Evolutionary conservation across 2,329 filamentous ascomycete species (phyloP), one percentile per base, ranked within the genome.

Genomic region (Aureobasidium vineae): DNA sequence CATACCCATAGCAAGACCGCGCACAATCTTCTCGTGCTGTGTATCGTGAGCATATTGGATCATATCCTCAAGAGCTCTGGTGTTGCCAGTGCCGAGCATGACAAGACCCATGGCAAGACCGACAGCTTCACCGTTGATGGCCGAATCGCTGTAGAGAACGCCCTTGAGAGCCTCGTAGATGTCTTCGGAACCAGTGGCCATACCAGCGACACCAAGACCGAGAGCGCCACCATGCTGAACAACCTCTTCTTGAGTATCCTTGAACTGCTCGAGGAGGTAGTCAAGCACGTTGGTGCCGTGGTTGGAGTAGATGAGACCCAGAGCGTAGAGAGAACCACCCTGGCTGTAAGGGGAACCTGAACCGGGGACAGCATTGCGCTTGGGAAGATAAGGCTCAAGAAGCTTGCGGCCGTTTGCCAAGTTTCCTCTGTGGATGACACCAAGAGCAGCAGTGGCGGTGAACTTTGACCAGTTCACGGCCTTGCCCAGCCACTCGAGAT

Each of bases 401-500:
- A 99, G 85, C 80, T 97, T 97, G 74, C 92, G 88, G 1, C 93
- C 95, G 74, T 99, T 94, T 28, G 90, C 90, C 67, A 99, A 83
- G 77, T 99, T 99, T 66, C 95, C 95, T 53, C 92, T 90, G 78
- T 99, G 95, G 69, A 99, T 97, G 61, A 98, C 95, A 77, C 95
- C 95, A 6, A 99, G 83, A 8, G 95, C 95, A 66, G 95, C 95
- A 5, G 95, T 99, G 16, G 95, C 95, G 0, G 95, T 97, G 77
- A 99, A 99, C 77, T 99, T 99, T 68, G 93, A 97, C 95, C 95
- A 99, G 81, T 99, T 99, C 56, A 98, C 92, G 31, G 95, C 95
- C 82, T 98, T 99, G 68, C 94, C 93, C 3, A 99, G 81, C 95
- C 95, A 99, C 71, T 99, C 95, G 28, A 99, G 80, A 76, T 99